Base-by-base conservation (phyloP, 1,284 basidiomycete species). In the Microbotryomycetes sp. region DNA sequence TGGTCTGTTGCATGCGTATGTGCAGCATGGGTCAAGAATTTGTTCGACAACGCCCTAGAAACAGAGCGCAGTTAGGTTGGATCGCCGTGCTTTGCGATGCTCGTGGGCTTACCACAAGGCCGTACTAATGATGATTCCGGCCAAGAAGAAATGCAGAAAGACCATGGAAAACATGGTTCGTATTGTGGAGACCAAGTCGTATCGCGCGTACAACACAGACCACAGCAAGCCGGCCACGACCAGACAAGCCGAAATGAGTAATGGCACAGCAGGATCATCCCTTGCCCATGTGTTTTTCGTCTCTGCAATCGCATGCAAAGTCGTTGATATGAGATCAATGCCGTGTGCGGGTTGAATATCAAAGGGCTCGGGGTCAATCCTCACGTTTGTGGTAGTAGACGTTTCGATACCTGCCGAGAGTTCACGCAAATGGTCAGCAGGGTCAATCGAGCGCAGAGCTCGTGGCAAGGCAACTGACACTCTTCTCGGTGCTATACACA, bases 241-340 rank as follows among this genome's bases (percentile, higher is more conserved):
- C 16, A 92, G 80, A 74, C 86, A 89, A 47, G 82, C 87, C 31
- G 84, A 82, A 57, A 94, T 85, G 54, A 96, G 81, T 49, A 94
- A 81, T 42, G 94, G 80, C 70, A 94, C 92, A 15, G 92, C 92
- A 22, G 92, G 92, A 74, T 96, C 92, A 75, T 97, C 92, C 75
- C 92, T 81, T 26, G 92, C 90, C 92, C 92, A 96, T 5, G 88
- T 89, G 75, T 97, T 96, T 81, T 96, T 96, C n/a, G 92, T 97
- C 79, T 96, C 90, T 89, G 77, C 75, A 14, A 45, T 49, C 73
- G 29, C 32, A 48, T 59, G 46, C 15, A 46, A 3, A 28, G 47
- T 36, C 67, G 22, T 9, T 2, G 25, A 5, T 6, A 36, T 50
- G 49, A 28, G 15, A 28, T 16, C 36, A n/a, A 6, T 46, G 26